Evolutionary conservation across 2,329 filamentous ascomycete genomes (phyloP).

Genomic region (Curvularia sp.): DNA sequence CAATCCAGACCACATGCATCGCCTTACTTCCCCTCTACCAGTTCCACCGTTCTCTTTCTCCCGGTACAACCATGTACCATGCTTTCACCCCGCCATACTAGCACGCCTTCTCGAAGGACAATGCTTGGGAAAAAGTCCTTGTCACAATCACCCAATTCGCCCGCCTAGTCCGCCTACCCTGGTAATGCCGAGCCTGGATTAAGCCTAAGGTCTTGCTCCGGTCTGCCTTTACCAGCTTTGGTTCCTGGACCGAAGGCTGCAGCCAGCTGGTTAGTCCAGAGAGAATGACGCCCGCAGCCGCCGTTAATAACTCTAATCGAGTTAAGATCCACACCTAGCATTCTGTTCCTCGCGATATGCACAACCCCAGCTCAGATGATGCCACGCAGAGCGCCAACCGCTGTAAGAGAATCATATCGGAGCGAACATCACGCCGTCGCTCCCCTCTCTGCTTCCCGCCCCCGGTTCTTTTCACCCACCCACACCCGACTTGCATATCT

Average conservation of each 20-base stretch:
- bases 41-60: conserved; percentile 7
- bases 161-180: conserved; percentile 1
- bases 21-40: conserved; percentile 8
- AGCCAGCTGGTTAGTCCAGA: conserved; percentile 18
- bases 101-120: conserved; percentile 39
- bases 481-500: conserved; percentile 5
- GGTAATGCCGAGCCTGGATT: conserved; percentile 35
- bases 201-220: conserved; percentile 43
- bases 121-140: conserved; percentile 28
- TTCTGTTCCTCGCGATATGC: conserved; percentile 21
- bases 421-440: conserved; percentile 7
- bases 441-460: not conserved
- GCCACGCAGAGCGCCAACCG: conserved; percentile 9
- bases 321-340: conserved; percentile 37
- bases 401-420: conserved; percentile 17
- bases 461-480: conserved; percentile 3
- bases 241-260: conserved; percentile 1
- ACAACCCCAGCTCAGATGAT: conserved; percentile 2
- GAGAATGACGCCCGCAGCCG: conserved; percentile 17
- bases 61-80: conserved; percentile 19
- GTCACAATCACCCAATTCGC: conserved; percentile 36
- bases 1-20: conserved; percentile 35
- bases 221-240: conserved; percentile 13
- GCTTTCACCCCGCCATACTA: conserved; percentile 10
- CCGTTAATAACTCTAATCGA: conserved; percentile 40